Evolutionary conservation across 106 monocot species (phyloP), one percentile per base, ranked within the genome.

Genomic region (Allium fistulosum): DNA sequence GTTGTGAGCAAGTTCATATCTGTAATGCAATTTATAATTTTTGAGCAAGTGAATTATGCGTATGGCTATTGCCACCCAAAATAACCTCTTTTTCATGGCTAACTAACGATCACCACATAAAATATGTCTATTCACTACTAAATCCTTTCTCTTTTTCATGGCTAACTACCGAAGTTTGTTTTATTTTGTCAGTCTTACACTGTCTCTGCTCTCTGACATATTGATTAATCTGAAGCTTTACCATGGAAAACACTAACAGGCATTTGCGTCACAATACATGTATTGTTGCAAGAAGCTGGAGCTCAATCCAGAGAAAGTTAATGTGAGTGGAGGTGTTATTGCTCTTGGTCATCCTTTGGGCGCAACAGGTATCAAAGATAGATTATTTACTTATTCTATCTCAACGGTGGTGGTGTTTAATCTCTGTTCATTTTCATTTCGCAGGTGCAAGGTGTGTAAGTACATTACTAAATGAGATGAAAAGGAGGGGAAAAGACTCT

Each of bases 301-400:
- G 53, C 71, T 87, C 49, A 83, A 87, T 59, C 77, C 83, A 51
- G 67, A 74, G 48, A 87, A 87, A 57, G 74, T 87, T 57, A 87
- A 87, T 72, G 87, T 87, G 8, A 87, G 83, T 71, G 87, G 87
- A 52, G 87, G 87, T 12, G 87, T 82, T 67, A 83, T 87, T 71
- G 87, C 87, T 70, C 74, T 87, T 58, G 87, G 87, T 9, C 87
- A 87, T 60, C 87, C 87, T 27, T 56, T 87, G 57, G 87, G 87
- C 17, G 80, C 80, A 16, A 87, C 87, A 72, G 87, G 83, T 87
- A 69, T 27, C 57, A 12, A 61, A n/a, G 49, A 64, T 48, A 64
- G 48, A 49, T 8, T 10, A 14, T 8, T 48, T 37, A 48, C 9
- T 64, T 15, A 37, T 48, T 64, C 47, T 48, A 55, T 55, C 15